These are phyloP conservation scores for Choiromyces venosus DNA, from an alignment of 495 filamentous ascomycete species.

Conservation along the genomic window DNA sequence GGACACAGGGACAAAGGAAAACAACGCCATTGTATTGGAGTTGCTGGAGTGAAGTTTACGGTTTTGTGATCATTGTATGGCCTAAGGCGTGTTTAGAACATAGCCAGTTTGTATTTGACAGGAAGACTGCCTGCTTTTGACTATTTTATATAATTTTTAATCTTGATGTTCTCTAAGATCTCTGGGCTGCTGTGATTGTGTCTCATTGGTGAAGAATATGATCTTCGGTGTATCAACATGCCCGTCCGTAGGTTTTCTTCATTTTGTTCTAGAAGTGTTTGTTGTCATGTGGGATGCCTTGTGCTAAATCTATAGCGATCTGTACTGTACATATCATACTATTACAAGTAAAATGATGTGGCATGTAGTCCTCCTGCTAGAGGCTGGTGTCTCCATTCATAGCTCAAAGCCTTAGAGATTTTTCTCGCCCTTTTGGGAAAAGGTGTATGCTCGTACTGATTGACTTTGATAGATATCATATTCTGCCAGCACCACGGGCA, in stretches of 20 bases:
- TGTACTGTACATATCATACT: not conserved
- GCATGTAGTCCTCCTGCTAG: not conserved
- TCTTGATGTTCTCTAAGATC: not conserved
- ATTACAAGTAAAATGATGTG: not conserved
- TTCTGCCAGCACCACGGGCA: constrained; percentile 20
- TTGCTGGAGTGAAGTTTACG: not conserved
- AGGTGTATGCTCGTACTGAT: not conserved
- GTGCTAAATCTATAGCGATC: not conserved
- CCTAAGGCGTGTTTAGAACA: not conserved
- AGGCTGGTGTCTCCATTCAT: not conserved
- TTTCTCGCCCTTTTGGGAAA: not conserved
- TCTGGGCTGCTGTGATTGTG: not conserved
- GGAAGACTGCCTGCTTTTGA: not conserved
- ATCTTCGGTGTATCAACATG: not conserved
- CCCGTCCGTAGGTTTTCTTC: not conserved
- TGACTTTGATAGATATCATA: not conserved
- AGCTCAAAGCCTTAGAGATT: not conserved
- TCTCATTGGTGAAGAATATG: not conserved
- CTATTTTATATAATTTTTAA: no score
- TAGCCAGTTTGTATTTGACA: not conserved
- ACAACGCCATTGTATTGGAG: not conserved
- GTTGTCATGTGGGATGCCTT: not conserved
- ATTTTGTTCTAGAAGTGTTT: not conserved
- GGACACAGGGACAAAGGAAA: not conserved
- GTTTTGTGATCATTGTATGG: not conserved